A percentile compares a stretch with the other conserved stretches of the same genome.
Evolutionary conservation across 768 basidiomycete species (phyloP).

Genomic region (Rhodocollybia butyracea): DNA sequence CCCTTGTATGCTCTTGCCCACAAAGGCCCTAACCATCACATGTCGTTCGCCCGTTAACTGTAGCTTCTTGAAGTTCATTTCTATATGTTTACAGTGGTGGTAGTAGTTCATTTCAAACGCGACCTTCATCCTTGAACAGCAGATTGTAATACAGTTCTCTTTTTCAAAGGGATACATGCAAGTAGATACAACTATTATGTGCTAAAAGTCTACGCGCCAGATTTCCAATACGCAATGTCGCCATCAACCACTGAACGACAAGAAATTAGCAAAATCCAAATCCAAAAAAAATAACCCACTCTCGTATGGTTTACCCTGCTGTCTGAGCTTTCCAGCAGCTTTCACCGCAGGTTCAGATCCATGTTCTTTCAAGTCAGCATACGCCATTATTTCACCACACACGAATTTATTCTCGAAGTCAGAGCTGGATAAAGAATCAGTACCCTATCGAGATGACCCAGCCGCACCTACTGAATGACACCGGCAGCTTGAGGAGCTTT

Average conservation of each 20-base stretch:
- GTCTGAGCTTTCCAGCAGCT: slow-evolving; percentile 90
- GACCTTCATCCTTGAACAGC: too few relatives aligned
- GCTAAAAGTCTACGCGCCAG: slow-evolving; percentile 64
- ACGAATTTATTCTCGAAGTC: slow-evolving; percentile 99
- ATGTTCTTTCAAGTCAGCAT: slow-evolving; percentile 85
- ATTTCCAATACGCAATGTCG: slow-evolving; percentile 91
- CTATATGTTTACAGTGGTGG: too few relatives aligned
- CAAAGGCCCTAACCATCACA: too few relatives aligned
- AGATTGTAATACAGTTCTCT: too few relatives aligned
- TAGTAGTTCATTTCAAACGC: too few relatives aligned
- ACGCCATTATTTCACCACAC: slow-evolving; percentile 95
- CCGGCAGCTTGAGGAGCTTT: slow-evolving; percentile 98
- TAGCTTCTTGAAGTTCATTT: too few relatives aligned
- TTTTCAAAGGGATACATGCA: too few relatives aligned
- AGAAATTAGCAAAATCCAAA: neutral
- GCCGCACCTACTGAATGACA: slow-evolving; percentile 81
- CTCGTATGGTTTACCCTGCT: slow-evolving; percentile 97
- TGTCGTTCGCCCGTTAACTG: too few relatives aligned
- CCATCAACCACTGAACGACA: slow-evolving; percentile 66
- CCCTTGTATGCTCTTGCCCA: too few relatives aligned
- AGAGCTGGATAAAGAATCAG: slow-evolving; percentile 46
- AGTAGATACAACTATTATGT: too few relatives aligned
- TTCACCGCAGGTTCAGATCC: slow-evolving; percentile 91
- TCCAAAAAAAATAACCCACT: slow-evolving; percentile 45
- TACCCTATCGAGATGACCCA: neutral